phyloP scores from a whole-genome alignment of 2,329 filamentous ascomycete species.

The Arthrinium phaeospermum region DNA sequence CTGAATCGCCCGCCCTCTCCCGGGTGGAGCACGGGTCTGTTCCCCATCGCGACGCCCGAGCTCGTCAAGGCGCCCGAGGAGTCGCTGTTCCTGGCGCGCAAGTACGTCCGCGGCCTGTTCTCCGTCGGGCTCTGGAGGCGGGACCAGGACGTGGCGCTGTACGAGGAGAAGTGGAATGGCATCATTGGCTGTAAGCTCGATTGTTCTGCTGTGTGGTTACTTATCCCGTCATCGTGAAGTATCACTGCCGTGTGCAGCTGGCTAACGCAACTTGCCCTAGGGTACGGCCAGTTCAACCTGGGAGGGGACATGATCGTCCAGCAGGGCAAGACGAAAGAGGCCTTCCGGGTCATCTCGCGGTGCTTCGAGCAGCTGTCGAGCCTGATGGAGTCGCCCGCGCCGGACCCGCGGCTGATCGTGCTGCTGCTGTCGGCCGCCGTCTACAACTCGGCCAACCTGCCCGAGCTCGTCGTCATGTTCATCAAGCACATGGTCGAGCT shows the following conservation, averaged over 20 bases:
- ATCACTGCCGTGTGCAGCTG: not conserved
- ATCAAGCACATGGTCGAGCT: slow-evolving; percentile 12
- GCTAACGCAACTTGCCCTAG: not conserved
- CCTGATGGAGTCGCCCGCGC: not conserved
- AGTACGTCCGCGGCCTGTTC: slow-evolving; percentile 18
- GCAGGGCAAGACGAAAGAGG: slow-evolving; percentile 10
- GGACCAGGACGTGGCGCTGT: slow-evolving; percentile 11
- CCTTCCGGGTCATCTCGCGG: slow-evolving; percentile 7
- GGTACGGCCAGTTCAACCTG: slow-evolving; percentile 16
- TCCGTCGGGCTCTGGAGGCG: slow-evolving; percentile 5
- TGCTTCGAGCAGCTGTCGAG: not conserved
- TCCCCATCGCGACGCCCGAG: slow-evolving; percentile 7
- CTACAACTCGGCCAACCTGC: slow-evolving; percentile 16
- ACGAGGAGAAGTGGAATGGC: not conserved
- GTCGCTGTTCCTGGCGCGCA: slow-evolving; percentile 9
- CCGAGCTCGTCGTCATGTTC: slow-evolving; percentile 1
- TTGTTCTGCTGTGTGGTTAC: not conserved
- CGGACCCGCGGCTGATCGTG: slow-evolving; percentile 13
- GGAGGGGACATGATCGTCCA: slow-evolving; percentile 17
- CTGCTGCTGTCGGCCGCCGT: not conserved
- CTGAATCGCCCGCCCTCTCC: not conserved
- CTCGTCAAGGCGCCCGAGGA: slow-evolving; percentile 8
- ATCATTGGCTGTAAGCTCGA: not conserved
- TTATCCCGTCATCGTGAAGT: not conserved
- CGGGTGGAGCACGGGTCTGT: slow-evolving; percentile 4